A percentile compares a stretch with the other conserved stretches of the same genome.
These are phyloP conservation scores for Volvariella volvacea DNA, from an alignment of 1,284 basidiomycete genomes.

Conservation along the genomic window DNA sequence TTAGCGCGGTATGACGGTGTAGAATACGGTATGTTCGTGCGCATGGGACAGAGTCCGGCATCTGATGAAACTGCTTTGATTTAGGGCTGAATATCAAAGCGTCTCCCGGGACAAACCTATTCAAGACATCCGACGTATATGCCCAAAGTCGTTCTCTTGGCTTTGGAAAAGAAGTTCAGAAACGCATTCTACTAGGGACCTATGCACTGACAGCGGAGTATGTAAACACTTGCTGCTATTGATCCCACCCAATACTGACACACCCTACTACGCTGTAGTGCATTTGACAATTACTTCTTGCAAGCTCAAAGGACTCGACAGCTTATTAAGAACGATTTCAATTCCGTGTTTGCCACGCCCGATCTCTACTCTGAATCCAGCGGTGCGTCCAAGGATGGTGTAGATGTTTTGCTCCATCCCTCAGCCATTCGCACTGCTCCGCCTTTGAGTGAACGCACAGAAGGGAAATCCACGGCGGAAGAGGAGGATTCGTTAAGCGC, in stretches of 20 bases:
- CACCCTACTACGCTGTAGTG: slow-evolving; percentile 41
- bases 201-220: slow-evolving; percentile 91
- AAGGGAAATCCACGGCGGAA: slow-evolving; percentile 2
- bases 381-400: slow-evolving; percentile 26
- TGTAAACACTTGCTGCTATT: slow-evolving; percentile 21
- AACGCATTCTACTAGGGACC: slow-evolving; percentile 87
- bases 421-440: slow-evolving; percentile 81
- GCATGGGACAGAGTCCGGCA: not conserved
- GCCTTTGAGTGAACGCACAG: slow-evolving; percentile 25
- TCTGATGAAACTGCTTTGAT: not conserved
- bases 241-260: too few species aligned
- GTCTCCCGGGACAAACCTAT: slow-evolving; percentile 33
- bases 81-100: slow-evolving; percentile 43
- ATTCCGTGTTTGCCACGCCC: slow-evolving; percentile 55
- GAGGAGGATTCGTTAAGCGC: slow-evolving; percentile 29
- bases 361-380: slow-evolving; percentile 31
- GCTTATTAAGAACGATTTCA: slow-evolving; percentile 70
- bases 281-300: slow-evolving; percentile 95
- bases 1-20: slow-evolving; percentile 89
- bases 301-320: slow-evolving; percentile 82
- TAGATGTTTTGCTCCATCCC: slow-evolving; percentile 84
- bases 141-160: slow-evolving; percentile 53
- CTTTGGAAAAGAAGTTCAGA: slow-evolving; percentile 85
- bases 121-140: slow-evolving; percentile 45
- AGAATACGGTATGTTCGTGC: slow-evolving; percentile 43